Conservation (phyloP, 495 filamentous ascomycete genomes). For the Penicillium mononematosum region DNA sequence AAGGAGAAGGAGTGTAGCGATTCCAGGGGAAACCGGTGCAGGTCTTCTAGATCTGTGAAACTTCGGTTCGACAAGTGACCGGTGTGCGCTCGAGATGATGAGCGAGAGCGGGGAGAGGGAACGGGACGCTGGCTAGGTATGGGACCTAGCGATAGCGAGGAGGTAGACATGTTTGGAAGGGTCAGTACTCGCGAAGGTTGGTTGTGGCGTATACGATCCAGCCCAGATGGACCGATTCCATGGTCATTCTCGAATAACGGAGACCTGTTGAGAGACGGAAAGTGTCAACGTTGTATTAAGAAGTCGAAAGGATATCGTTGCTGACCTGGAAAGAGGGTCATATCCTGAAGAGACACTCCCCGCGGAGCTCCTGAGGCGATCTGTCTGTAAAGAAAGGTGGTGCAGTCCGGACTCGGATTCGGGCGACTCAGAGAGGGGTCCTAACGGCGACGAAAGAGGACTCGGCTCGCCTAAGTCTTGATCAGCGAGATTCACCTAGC, state of each 20-base stretch:
- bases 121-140: conserved; percentile 54
- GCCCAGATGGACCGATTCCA: conserved; percentile 67
- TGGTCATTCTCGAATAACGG: conserved; percentile 62
- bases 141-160: conserved; percentile 60
- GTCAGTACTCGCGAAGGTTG: conserved; percentile 65
- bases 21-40: conserved; percentile 89
- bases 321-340: conserved; percentile 47
- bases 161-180: conserved; percentile 62
- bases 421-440: conserved; percentile 44
- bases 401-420: conserved; percentile 47
- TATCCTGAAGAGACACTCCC: conserved; percentile 44
- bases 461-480: conserved; percentile 41
- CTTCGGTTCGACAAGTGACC: conserved; percentile 64
- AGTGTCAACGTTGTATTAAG: conserved; percentile 47
- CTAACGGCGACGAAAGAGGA: conserved; percentile 48
- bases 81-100: conserved; percentile 53
- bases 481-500: conserved; percentile 23
- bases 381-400: conserved; percentile 54
- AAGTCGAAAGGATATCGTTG: conserved; percentile 31
- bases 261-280: conserved; percentile 53
- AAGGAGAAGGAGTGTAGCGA: conserved; percentile 99
- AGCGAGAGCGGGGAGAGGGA: conserved; percentile 55
- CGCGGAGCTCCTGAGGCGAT: conserved; percentile 42
- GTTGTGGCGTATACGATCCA: conserved; percentile 90
- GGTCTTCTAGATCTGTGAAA: conserved; percentile 76